phyloP scores from a whole-genome alignment of 2,329 filamentous ascomycete species.

The Purpureocillium lavendulum region DNA sequence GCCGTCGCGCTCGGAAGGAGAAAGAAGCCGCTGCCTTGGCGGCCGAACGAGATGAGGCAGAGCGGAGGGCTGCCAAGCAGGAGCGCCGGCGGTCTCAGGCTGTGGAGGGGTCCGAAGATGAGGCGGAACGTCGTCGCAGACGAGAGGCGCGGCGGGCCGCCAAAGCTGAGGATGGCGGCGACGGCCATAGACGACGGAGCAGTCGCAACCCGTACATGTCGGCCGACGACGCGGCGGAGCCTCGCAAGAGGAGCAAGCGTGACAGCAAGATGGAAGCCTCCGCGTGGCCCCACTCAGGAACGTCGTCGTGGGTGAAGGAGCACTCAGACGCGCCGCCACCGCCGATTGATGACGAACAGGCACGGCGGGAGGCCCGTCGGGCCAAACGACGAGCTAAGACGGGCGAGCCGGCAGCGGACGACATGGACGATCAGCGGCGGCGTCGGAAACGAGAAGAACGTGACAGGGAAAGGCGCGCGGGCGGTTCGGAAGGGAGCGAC shows the following conservation, averaged over 20 bases:
- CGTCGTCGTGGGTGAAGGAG: slow-evolving; percentile 59
- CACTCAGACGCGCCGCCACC: slow-evolving; percentile 54
- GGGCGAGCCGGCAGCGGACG: slow-evolving; percentile 31
- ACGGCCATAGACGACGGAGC: slow-evolving; percentile 20
- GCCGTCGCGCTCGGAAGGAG: slow-evolving; percentile 40
- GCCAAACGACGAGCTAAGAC: slow-evolving; percentile 35
- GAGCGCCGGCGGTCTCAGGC: slow-evolving; percentile 41
- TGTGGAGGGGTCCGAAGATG: slow-evolving; percentile 33
- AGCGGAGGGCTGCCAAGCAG: slow-evolving; percentile 33
- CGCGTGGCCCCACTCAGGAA: slow-evolving; percentile 55
- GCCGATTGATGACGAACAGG: slow-evolving; percentile 42
- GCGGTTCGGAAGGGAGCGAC: slow-evolving; percentile 33
- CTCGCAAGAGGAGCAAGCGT: slow-evolving; percentile 33
- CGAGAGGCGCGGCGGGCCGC: slow-evolving; percentile 42
- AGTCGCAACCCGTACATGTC: slow-evolving; percentile 18
- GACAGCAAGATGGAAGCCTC: slow-evolving; percentile 28
- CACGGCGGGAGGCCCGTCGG: slow-evolving; percentile 39
- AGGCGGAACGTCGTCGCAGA: slow-evolving; percentile 45
- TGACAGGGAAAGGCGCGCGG: slow-evolving; percentile 19
- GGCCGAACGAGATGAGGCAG: slow-evolving; percentile 35
- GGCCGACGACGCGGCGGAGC: slow-evolving; percentile 26
- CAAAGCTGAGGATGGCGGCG: slow-evolving; percentile 30
- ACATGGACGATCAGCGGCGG: slow-evolving; percentile 33
- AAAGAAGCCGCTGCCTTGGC: slow-evolving; percentile 34
- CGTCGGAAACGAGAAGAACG: slow-evolving; percentile 37